Evolutionary conservation across 2,329 filamentous ascomycete species (phyloP).

Genomic region (Paracorniculantispora psalliotae): DNA sequence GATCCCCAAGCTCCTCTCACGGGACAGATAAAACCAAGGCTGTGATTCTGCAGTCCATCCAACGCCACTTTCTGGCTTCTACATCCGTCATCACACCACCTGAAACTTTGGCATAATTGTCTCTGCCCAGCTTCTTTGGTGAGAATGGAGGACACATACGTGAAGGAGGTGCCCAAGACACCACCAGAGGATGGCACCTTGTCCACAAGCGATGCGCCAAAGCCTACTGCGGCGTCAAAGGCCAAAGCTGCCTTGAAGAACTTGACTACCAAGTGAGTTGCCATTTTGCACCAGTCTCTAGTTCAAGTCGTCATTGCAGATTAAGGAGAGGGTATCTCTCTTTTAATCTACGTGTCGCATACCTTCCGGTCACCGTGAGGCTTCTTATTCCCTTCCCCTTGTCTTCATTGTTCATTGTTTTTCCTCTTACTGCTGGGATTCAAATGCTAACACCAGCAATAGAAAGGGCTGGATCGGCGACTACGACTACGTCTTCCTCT

Average conservation of each 20-base stretch:
- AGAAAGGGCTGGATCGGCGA: conserved; percentile 72
- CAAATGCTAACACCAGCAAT: conserved; percentile 18
- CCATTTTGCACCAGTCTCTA: neutral
- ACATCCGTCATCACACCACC: neutral
- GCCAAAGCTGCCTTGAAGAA: neutral
- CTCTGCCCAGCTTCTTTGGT: neutral
- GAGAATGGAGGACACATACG: neutral
- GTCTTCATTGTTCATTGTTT: neutral
- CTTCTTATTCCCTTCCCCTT: neutral
- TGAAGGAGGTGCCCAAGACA: neutral
- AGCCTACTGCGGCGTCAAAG: neutral
- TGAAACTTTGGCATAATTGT: neutral
- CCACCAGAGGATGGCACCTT: neutral
- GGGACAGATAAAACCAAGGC: neutral
- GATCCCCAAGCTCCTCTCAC: neutral
- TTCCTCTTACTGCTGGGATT: neutral
- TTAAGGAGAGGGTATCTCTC: too few relatives aligned
- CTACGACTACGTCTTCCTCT: conserved; percentile 88
- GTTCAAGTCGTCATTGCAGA: neutral
- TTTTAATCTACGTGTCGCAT: neutral
- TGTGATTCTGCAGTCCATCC: neutral
- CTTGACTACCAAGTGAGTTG: neutral
- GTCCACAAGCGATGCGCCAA: neutral
- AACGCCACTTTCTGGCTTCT: neutral
- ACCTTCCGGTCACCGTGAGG: neutral